Base-by-base conservation (phyloP, 2,329 filamentous ascomycete genomes). In the Xylaria sp. region DNA sequence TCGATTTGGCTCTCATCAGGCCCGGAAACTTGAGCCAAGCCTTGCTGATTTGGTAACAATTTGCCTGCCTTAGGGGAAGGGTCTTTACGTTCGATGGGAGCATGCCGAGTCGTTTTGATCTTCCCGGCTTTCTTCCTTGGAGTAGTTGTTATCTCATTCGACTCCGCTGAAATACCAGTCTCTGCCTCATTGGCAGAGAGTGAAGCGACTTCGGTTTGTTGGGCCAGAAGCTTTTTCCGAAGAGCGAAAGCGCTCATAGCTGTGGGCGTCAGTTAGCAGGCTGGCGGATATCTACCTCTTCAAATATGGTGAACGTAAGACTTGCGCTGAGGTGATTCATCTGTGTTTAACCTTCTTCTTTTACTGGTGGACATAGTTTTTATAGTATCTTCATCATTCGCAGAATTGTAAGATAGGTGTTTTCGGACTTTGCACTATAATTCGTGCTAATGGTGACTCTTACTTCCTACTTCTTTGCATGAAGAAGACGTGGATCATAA, bases 211-310 rank as follows among this genome's bases (percentile, higher is more conserved):
- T 69, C 55, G 54, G 52, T 63, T 58, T 72, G 73, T 63, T 75
- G 74, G 70, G 70, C 76, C 58, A 82, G 74, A 3, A 84, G 75
- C 64, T 77, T 80, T 65, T 81, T 81, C 2, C 83, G 78, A 44
- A 84, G 76, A 25, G 83, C 82, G 75, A 84, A 84, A 23, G 83
- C 84, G 74, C 83, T 85, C 78, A 83, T 78, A 20, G 76, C 79
- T 82, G 51, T 28, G 41, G 39, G 18, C 37, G 57, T 70, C 13
- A 28, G 44, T 72, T 10, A 70, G 63, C 13, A 59, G 20, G 37
- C 52, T 34, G 37, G 18, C 9, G 15, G 13, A 51, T 18, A 10
- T 10, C 9, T 23, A 18, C 15, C 6, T 25, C 10, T n/a, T 25
- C 28, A 28, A 6, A 28, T 4, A 28, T 28, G 50, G 18, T 46